A percentile compares a stretch with the other conserved stretches of the same genome.
Conservation (phyloP, 1,284 basidiomycete genomes). For the Vanrija pseudolonga region DNA sequence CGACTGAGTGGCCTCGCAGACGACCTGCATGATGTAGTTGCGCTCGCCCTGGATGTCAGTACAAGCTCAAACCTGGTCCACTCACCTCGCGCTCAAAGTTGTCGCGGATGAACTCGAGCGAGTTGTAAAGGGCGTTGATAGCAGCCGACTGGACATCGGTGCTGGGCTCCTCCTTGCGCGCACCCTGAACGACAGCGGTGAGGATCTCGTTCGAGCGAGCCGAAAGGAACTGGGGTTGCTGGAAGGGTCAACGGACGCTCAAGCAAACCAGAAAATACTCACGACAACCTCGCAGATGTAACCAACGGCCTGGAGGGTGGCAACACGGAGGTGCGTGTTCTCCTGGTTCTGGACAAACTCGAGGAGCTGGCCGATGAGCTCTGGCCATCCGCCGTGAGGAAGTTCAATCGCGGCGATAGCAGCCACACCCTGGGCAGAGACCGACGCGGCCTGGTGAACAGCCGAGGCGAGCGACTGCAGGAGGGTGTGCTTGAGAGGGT, state of each 20-base stretch:
- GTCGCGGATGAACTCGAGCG: conserved; percentile 93
- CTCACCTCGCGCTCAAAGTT: conserved; percentile 95
- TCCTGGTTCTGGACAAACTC: conserved; percentile 76
- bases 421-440: conserved; percentile 88
- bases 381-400: conserved; percentile 79
- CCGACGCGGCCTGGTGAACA: conserved; percentile 69
- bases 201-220: conserved; percentile 94
- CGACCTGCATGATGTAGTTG: conserved; percentile 99
- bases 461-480: conserved; percentile 77
- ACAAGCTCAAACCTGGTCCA: background rate
- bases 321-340: conserved; percentile 76
- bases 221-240: conserved; percentile 88
- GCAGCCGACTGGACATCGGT: conserved; percentile 92
- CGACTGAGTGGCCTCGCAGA: conserved; percentile 97
- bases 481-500: conserved; percentile 83
- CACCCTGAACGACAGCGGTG: conserved; percentile 97
- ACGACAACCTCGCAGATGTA: conserved; percentile 96
- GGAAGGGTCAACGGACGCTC: background rate
- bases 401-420: conserved; percentile 93
- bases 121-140: conserved; percentile 89
- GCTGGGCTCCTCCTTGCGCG: conserved; percentile 93
- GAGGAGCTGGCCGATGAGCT: conserved; percentile 82
- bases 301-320: conserved; percentile 91
- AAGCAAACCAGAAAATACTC: conserved; percentile 69
- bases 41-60: conserved; percentile 72